Evolutionary conservation across 257 asterid genomes (phyloP).

Genomic region (Eustoma russellianum): DNA sequence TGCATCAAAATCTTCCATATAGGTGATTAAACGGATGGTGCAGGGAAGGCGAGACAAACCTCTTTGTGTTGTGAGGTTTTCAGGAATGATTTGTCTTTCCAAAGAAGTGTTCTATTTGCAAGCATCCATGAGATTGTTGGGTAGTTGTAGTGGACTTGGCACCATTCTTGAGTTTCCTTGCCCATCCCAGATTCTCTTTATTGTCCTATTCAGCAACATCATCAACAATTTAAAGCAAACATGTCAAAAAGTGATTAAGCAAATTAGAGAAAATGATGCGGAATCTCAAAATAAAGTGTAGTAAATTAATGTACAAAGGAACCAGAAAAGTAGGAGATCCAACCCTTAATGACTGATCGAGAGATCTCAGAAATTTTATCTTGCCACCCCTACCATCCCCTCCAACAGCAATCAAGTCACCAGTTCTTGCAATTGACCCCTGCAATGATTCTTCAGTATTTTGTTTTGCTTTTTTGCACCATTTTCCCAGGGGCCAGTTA

Average conservation of each 20-base stretch:
- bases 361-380: constrained; percentile 65
- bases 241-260: too few relatives aligned
- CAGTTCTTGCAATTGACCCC: constrained; percentile 31
- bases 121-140: constrained; percentile 41
- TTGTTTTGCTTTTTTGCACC: constrained; percentile 63
- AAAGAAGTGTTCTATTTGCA: constrained; percentile 86
- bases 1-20: too few relatives aligned
- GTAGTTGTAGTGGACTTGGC: constrained; percentile 25
- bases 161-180: constrained; percentile 37
- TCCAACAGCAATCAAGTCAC: constrained; percentile 80
- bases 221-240: too few relatives aligned
- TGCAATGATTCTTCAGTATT: constrained; percentile 29
- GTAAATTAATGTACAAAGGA: too few relatives aligned
- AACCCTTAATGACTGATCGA: constrained; percentile 51
- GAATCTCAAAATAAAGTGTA: too few relatives aligned
- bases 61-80: not conserved
- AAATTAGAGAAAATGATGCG: too few relatives aligned
- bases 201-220: constrained; percentile 28
- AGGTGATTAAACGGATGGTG: too few relatives aligned
- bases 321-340: constrained; percentile 10
- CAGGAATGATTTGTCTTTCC: constrained; percentile 37
- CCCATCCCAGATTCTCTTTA: constrained; percentile 25
- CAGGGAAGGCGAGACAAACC: too few relatives aligned
- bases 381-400: constrained; percentile 96
- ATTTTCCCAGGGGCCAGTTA: constrained; percentile 81